Base-by-base conservation (phyloP, 1,139 yeast genomes). In the Meyerozyma sp. region DNA sequence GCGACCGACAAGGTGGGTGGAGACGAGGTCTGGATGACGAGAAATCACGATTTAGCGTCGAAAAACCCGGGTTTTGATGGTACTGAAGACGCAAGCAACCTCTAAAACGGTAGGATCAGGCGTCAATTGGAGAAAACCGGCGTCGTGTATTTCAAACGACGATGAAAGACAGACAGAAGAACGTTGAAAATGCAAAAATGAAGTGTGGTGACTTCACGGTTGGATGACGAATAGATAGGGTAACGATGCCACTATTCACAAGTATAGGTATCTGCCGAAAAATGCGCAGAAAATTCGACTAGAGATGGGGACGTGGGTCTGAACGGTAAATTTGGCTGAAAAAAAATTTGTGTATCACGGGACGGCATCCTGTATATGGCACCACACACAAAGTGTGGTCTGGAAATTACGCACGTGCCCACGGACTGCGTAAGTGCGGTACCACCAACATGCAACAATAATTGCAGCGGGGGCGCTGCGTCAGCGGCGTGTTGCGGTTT, bases 271-370 rank as follows among this genome's bases (percentile, higher is more conserved):
- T 30, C 34, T 30, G 34, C 16, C 9, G 20, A 4, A 13, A 14
- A 30, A 30, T 5, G 16, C 20, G 34, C 34, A 30, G 34, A 30
- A 30, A 30, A 30, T 7, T 8, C 34, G 16, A 30, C 20, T 14
- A 6, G 14, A 13, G n/a, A 28, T 11, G 4, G 34, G 9, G 20
- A 13, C 9, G 37, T 23, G 10, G 37, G 25, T 18, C 26, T 34
- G 37, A 11, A 27, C 10, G 21, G 37, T 10, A 20, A 18, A 21
- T 9, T 34, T 34, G 26, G 37, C 37, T 34, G 37, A 34, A 34
- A 34, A 21, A 34, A 34, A 34, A 34, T 34, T 34, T 34, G 37
- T 20, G 37, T 34, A 34, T 18, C 37, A 34, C 37, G 37, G 26
- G 37, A 18, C 26, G 20, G 35, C 27, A n/a, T 34, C 13, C 37